Evolutionary conservation across 306 rosid genomes (phyloP).

Genomic region (Bauhinia variegata): DNA sequence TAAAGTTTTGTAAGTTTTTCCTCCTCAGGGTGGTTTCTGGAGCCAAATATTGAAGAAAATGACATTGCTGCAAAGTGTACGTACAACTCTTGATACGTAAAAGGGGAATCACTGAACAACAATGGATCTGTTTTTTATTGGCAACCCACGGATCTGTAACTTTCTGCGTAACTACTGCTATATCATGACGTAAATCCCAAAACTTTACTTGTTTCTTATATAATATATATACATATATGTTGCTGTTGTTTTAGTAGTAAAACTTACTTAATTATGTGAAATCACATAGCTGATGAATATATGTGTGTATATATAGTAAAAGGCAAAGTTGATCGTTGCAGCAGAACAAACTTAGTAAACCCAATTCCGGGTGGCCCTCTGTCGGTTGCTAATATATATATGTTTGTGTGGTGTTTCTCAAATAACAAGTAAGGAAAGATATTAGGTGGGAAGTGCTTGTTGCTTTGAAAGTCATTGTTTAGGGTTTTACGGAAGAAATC

Average conservation of each 20-base stretch:
- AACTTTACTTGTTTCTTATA: constrained; percentile 3
- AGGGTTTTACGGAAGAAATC: constrained; percentile 50
- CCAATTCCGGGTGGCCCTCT: constrained; percentile 17
- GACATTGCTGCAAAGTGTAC: background rate
- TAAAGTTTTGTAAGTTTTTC: background rate
- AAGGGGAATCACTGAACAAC: constrained; percentile 11
- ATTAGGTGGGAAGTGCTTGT: constrained; percentile 70
- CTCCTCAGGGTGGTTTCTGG: background rate
- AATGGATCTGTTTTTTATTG: constrained; percentile 12
- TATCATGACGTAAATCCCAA: constrained; percentile 32
- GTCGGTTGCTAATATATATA: constrained; percentile 38
- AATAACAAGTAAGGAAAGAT: constrained; percentile 52
- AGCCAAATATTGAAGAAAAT: constrained; percentile 6
- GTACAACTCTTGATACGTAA: constrained; percentile 12
- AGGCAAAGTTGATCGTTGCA: constrained; percentile 39
- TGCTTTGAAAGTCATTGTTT: constrained; percentile 61
- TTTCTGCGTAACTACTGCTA: constrained; percentile 20
- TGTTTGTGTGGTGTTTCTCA: constrained; percentile 44
- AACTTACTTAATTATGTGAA: constrained; percentile 1
- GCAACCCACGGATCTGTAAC: background rate
- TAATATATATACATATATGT: too few relatives aligned
- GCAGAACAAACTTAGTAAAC: constrained; percentile 43
- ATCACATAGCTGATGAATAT: constrained; percentile 24
- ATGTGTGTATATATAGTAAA: background rate
- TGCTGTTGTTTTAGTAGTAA: background rate